Evolutionary conservation across 116 monocot species (phyloP).

Genomic region (Papilionanthe hybrid): DNA sequence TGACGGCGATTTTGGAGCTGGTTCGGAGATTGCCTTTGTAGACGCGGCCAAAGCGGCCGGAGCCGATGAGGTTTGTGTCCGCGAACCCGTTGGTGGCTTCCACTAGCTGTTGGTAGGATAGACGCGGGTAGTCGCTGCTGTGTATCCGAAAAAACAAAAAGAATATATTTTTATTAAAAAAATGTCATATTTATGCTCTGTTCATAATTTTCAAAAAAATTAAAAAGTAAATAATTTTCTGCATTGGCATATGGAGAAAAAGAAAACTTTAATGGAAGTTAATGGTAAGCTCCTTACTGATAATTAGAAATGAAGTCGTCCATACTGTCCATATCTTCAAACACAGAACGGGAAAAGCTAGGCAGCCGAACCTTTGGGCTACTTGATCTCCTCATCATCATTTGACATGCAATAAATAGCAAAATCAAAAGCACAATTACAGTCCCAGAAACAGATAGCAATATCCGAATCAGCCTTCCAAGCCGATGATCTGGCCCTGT

Average conservation of each 20-base stretch:
- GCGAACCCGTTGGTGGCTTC: constrained; percentile 71
- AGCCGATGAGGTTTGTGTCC: constrained; percentile 47
- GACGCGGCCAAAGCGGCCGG: constrained; percentile 68
- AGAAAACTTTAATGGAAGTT: no score
- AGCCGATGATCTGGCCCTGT: constrained; percentile 1
- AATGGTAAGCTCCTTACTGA: not conserved
- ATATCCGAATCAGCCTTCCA: not conserved
- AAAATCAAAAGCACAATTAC: not conserved
- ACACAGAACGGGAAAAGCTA: not conserved
- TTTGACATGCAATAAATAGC: not conserved
- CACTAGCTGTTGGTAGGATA: constrained; percentile 56
- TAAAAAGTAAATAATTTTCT: not conserved
- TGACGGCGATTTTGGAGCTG: constrained; percentile 55
- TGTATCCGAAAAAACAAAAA: not conserved
- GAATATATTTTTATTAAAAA: not conserved
- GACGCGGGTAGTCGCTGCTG: constrained; percentile 43
- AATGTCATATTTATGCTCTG: not conserved
- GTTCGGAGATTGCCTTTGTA: constrained; percentile 53
- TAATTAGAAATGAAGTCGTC: not conserved
- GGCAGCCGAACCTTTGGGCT: not conserved
- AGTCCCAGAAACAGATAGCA: not conserved
- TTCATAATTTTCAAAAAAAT: no score
- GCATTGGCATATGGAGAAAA: no score
- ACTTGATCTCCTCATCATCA: not conserved
- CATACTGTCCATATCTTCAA: not conserved